Evolutionary conservation across 805 yeast genomes (phyloP).

Genomic region (Kodamaea jinghongensis): DNA sequence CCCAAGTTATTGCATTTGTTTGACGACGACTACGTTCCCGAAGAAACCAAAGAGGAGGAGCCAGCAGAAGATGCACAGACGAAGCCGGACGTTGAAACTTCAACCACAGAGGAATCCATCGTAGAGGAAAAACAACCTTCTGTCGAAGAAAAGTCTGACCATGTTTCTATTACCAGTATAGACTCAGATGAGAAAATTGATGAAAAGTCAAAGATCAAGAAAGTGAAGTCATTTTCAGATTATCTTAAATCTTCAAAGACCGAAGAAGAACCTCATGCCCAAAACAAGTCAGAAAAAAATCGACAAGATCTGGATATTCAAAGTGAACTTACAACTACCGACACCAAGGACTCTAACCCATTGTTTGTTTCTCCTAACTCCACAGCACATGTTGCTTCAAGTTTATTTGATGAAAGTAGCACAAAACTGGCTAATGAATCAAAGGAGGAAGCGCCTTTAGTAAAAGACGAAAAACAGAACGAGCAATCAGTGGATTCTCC

Average conservation of each 20-base stretch:
- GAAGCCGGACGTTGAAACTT: neutral
- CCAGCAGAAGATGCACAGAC: conserved; percentile 1
- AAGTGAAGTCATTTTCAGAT: conserved; percentile 7
- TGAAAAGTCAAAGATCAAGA: conserved; percentile 1
- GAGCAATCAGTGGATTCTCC: neutral
- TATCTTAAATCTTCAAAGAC: conserved; percentile 7
- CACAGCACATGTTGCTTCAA: too few species aligned
- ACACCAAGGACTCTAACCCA: too few species aligned
- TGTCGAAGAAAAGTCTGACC: conserved; percentile 1
- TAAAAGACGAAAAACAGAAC: neutral
- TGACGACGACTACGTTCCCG: conserved; percentile 13
- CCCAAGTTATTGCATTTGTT: conserved; percentile 16
- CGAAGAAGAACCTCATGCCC: neutral
- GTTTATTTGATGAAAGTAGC: neutral
- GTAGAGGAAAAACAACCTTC: neutral
- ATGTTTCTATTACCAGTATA: neutral
- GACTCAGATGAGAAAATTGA: neutral
- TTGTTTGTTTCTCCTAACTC: too few species aligned
- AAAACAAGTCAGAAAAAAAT: too few species aligned
- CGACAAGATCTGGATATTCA: too few species aligned
- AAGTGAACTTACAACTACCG: too few species aligned
- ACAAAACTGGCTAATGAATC: neutral
- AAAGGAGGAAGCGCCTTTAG: neutral
- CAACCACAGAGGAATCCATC: neutral
- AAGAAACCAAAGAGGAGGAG: conserved; percentile 2